Conservation (phyloP, 208 protist species). For the Trypanosoma melophagium region DNA sequence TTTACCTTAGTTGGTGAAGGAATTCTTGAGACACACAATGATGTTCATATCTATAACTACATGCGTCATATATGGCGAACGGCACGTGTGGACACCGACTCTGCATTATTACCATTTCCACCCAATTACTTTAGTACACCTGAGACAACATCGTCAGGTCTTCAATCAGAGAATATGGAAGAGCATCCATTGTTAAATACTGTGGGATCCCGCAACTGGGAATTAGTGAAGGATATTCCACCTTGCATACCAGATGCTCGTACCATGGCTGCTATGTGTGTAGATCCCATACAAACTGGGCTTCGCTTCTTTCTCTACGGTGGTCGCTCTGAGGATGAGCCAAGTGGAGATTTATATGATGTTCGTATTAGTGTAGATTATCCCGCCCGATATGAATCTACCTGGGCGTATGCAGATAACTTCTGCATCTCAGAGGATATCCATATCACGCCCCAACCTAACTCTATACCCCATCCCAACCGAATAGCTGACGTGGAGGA, state of each 20-base stretch:
- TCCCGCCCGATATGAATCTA: too few species aligned
- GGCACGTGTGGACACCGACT: slow-evolving; percentile 27
- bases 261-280: slow-evolving; percentile 60
- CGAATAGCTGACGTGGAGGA: too few species aligned
- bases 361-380: slow-evolving; percentile 36
- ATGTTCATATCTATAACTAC: slow-evolving; percentile 60
- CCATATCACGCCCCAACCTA: too few species aligned
- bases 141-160: too few species aligned
- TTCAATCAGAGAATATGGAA: slow-evolving; percentile 26
- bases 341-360: slow-evolving; percentile 55
- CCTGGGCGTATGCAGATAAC: too few species aligned
- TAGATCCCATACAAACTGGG: slow-evolving; percentile 34
- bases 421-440: too few species aligned
- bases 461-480: too few species aligned
- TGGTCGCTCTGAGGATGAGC: slow-evolving; percentile 49
- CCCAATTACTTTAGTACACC: slow-evolving; percentile 24
- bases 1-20: slow-evolving; percentile 41
- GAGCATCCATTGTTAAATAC: too few species aligned
- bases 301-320: slow-evolving; percentile 61
- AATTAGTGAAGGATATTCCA: slow-evolving; percentile 20
- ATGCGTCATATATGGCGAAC: slow-evolving; percentile 49
- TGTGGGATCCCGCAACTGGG: slow-evolving; percentile 18
- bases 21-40: slow-evolving; percentile 45
- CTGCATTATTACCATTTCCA: slow-evolving; percentile 12
- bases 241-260: slow-evolving; percentile 39